Conservation (phyloP, 768 basidiomycete species). For the Russula earlei region DNA sequence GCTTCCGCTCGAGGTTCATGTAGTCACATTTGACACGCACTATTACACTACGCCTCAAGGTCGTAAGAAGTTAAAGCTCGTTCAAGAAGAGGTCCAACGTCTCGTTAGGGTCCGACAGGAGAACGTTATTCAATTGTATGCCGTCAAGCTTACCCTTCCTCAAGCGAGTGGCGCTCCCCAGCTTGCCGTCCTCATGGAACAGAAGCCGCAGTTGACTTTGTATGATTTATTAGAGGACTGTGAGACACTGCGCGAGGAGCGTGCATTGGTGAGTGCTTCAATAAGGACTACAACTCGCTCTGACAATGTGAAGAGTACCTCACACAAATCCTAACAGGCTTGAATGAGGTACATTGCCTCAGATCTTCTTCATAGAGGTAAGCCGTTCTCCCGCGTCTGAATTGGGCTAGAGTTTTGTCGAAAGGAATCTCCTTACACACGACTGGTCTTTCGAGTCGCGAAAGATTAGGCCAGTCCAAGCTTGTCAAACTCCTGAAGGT, state of each 20-base stretch:
- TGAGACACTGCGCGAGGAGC: conserved; percentile 61
- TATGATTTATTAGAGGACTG: conserved; percentile 71
- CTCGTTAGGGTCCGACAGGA: conserved; percentile 50
- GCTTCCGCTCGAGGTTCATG: conserved; percentile 57
- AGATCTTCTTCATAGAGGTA: conserved; percentile 65
- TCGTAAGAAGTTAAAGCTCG: conserved; percentile 57
- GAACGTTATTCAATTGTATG: conserved; percentile 58
- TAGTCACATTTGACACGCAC: conserved; percentile 53
- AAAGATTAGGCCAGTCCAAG: conserved; percentile 45
- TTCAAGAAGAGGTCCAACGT: conserved; percentile 57
- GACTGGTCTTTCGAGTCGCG: conserved; percentile 50
- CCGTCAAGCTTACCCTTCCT: conserved; percentile 52
- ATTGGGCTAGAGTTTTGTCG: not conserved
- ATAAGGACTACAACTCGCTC: not conserved
- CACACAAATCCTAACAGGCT: conserved; percentile 57
- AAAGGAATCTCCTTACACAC: conserved; percentile 51
- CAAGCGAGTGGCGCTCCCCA: conserved; percentile 41
- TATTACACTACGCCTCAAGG: conserved; percentile 67
- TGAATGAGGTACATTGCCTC: conserved; percentile 58
- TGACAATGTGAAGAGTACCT: conserved; percentile 52
- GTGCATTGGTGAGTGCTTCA: conserved; percentile 45
- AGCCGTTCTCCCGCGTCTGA: not conserved
- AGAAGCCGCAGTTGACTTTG: conserved; percentile 54
- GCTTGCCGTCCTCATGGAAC: conserved; percentile 62
- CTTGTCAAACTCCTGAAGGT: conserved; percentile 67